Conservation (phyloP, 2,329 filamentous ascomycete genomes). For the Aspergillus novoparasiticus region DNA sequence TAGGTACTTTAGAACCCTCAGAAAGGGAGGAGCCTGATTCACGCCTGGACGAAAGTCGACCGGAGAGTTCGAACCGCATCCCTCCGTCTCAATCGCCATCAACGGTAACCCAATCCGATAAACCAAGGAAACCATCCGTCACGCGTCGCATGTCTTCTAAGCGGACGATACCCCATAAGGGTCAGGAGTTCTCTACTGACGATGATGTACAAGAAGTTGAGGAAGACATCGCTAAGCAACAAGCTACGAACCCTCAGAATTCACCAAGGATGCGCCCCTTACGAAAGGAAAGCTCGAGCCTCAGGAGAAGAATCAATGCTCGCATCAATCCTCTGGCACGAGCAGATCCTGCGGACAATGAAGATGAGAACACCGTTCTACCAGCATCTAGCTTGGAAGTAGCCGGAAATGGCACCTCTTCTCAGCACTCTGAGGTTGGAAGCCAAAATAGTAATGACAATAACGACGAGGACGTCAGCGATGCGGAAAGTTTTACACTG, state of each 20-base stretch:
- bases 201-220: constrained; percentile 82
- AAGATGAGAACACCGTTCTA: constrained; percentile 40
- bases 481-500: constrained; percentile 95
- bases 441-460: constrained; percentile 49
- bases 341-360: constrained; percentile 42
- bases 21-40: constrained; percentile 25
- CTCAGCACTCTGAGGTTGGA: constrained; percentile 22
- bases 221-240: constrained; percentile 59
- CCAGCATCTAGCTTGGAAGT: constrained; percentile 31
- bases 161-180: constrained; percentile 71
- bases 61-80: constrained; percentile 31
- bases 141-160: constrained; percentile 74
- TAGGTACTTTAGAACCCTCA: constrained; percentile 36
- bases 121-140: constrained; percentile 72
- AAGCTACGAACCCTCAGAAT: constrained; percentile 30
- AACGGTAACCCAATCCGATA: constrained; percentile 38
- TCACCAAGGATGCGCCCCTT: constrained; percentile 40
- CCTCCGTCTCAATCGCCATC: constrained; percentile 49
- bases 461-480: constrained; percentile 72
- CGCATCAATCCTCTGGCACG: constrained; percentile 36
- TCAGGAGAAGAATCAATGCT: constrained; percentile 41
- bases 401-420: constrained; percentile 23
- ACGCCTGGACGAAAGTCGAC: constrained; percentile 33
- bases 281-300: constrained; percentile 40
- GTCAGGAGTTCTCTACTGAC: constrained; percentile 87